Percentiles rank a stretch among this genome's conserved stretches.
phyloP scores from a whole-genome alignment of 2,329 filamentous ascomycete genomes.

The Trichoderma koningii region DNA sequence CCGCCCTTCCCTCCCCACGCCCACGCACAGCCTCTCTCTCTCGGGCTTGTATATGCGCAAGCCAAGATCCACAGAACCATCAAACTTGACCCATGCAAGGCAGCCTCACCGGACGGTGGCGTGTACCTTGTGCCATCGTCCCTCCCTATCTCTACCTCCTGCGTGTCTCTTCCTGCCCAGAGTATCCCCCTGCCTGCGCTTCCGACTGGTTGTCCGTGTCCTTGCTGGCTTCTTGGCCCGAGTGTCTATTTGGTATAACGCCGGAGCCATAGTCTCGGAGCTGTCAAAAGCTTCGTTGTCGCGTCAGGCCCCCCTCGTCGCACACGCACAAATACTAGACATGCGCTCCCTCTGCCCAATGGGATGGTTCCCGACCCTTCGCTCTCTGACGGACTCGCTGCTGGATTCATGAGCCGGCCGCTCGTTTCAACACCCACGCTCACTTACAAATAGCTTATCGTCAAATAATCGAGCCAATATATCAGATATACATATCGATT shows the following conservation, averaged over 20 bases:
- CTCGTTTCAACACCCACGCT: slow-evolving; percentile 11
- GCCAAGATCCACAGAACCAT: slow-evolving; percentile 19
- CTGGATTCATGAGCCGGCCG: slow-evolving; percentile 22
- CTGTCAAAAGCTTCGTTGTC: slow-evolving; percentile 15
- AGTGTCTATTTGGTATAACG: slow-evolving; percentile 14
- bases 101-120: slow-evolving; percentile 20
- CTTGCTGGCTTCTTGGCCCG: not conserved
- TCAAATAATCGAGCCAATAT: not conserved
- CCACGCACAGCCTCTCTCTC: slow-evolving; percentile 14
- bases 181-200: slow-evolving; percentile 2
- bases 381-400: not conserved
- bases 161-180: not conserved
- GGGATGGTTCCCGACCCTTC: not conserved
- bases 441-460: not conserved
- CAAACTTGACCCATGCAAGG: slow-evolving; percentile 12
- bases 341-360: slow-evolving; percentile 16
- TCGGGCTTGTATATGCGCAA: slow-evolving; percentile 2
- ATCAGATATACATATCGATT: not conserved
- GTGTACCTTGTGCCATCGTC: slow-evolving; percentile 5
- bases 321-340: slow-evolving; percentile 10
- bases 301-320: not conserved
- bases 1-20: slow-evolving; percentile 11
- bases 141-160: not conserved
- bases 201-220: slow-evolving; percentile 15
- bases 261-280: slow-evolving; percentile 19